Evolutionary conservation across 352 stramenopile species (phyloP), one percentile per base, ranked within the genome.

Genomic region (Phytophthora uliginosa): DNA sequence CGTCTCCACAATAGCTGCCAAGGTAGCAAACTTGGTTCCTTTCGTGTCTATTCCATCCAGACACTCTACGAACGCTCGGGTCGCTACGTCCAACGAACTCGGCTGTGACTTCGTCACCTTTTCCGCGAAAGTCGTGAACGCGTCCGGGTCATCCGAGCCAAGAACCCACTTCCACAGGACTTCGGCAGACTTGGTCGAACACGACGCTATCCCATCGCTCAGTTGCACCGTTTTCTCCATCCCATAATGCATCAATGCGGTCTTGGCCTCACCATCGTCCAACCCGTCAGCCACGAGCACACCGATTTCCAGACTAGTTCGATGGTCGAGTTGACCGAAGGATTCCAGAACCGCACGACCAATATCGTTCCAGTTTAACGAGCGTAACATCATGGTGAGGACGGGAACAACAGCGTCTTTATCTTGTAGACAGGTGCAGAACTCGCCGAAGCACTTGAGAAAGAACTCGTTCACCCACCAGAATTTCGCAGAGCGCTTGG

Each of bases 381-480:
- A 53, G 20, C 51, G 18, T 4, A 64, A 20, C 9, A 76, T 42
- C 24, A 40, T 7, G 9, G 24, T 24, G 3, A 76, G 22, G 20
- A 47, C 31, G 12, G 51, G 36, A 2, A 45, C 33, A 0, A 72
- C n/a, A 3, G 45, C 33, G n/a, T 40, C 20, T 59, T 65, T 68
- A 28, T 63, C 52, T 45, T 67, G 18, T 10, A 47, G 40, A 6
- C 40, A 36, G 22, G 10, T 34, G 36, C 65, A 66, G 10, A 66
- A 36, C 9, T 59, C 57, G 17, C 34, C 59, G 8, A 51, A 51
- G 13, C 17, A 5, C 45, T 51, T 51, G 7, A 7, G 45, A 7
- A 78, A 74, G 28, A 74, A 74, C 20, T 56, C 18, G 18, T 38
- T 59, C 10, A 67, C 65, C 50, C 18, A 60, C 18, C 3, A 78